Evolutionary conservation across 345 rosid species (phyloP).

Genomic region (Salix caprea): DNA sequence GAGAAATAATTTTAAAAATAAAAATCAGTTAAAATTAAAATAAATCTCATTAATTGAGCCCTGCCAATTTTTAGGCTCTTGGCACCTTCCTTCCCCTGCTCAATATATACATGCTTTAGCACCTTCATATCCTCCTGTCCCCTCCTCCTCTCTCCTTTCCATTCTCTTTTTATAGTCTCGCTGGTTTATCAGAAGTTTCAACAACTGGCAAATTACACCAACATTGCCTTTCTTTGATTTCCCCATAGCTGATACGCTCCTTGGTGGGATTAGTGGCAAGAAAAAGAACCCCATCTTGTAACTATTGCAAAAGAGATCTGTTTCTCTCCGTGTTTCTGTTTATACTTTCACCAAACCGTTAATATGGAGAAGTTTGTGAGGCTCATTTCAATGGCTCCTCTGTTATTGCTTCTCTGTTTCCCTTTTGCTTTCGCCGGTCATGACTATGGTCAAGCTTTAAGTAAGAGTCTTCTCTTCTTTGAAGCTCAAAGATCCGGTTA

Average conservation of each 20-base stretch:
- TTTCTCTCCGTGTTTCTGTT: not conserved
- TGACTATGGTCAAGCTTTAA: slow-evolving; percentile 88
- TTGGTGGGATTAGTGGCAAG: slow-evolving; percentile 9
- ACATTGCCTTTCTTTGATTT: slow-evolving; percentile 15
- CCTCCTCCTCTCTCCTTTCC: slow-evolving; percentile 10
- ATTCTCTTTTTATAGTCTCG: slow-evolving; percentile 8
- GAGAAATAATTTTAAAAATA: not conserved
- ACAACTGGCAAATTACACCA: slow-evolving; percentile 33
- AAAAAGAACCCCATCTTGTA: slow-evolving; percentile 14
- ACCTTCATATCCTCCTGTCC: slow-evolving; percentile 21
- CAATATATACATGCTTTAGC: slow-evolving; percentile 45
- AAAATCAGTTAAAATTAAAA: not conserved
- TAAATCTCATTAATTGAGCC: slow-evolving; percentile 34
- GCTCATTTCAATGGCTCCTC: slow-evolving; percentile 34
- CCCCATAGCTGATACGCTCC: not conserved
- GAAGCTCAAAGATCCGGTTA: slow-evolving; percentile 99
- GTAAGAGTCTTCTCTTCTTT: slow-evolving; percentile 88
- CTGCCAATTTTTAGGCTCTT: slow-evolving; percentile 34
- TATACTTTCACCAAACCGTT: not conserved
- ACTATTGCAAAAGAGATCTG: slow-evolving; percentile 9
- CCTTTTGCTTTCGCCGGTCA: slow-evolving; percentile 70
- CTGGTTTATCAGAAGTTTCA: slow-evolving; percentile 38
- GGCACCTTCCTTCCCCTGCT: slow-evolving; percentile 46
- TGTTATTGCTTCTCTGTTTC: slow-evolving; percentile 52
- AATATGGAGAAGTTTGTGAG: slow-evolving; percentile 33